phyloP scores from a whole-genome alignment of 371 early-diverging fungal genomes.

The Sporodiniella umbellata region DNA sequence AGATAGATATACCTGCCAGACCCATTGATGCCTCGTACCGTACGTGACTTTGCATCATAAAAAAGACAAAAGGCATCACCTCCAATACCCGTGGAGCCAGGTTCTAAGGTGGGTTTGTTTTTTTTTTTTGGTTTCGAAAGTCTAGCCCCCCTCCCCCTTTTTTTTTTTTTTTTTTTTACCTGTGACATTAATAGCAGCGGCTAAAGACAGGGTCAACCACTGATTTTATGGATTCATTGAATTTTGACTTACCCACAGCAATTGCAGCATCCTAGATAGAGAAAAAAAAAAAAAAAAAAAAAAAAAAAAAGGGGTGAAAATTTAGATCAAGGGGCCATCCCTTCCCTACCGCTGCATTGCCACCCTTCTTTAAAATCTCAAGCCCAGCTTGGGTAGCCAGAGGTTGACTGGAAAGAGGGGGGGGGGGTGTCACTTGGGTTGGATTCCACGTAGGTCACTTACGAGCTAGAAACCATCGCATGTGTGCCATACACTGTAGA shows the following conservation, averaged over 20 bases:
- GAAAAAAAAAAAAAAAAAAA: not conserved
- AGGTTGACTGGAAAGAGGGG: constrained; percentile 76
- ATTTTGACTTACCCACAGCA: constrained; percentile 43
- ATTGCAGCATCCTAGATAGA: constrained; percentile 74
- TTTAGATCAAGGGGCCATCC: not conserved
- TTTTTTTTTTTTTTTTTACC: no score
- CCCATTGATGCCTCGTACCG: constrained; percentile 69
- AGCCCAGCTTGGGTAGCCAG: constrained; percentile 79
- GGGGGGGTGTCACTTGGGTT: not conserved
- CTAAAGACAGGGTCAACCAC: constrained; percentile 21
- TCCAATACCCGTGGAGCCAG: constrained; percentile 87
- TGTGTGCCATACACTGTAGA: constrained; percentile 44
- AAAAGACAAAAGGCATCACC: constrained; percentile 90
- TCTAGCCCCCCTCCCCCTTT: no score
- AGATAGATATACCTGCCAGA: constrained; percentile 59
- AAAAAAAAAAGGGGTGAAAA: not conserved
- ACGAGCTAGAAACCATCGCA: constrained; percentile 49
- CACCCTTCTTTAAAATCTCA: constrained; percentile 76
- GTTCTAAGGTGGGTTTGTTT: no score
- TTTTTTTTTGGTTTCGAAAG: no score
- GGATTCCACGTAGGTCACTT: constrained; percentile 3
- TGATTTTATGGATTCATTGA: no score
- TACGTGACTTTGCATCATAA: constrained; percentile 61
- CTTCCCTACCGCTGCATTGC: constrained; percentile 81
- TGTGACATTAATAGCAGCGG: constrained; percentile 66